phyloP scores from a whole-genome alignment of 78 protist species.

The Corallochytrium limacisporum region DNA sequence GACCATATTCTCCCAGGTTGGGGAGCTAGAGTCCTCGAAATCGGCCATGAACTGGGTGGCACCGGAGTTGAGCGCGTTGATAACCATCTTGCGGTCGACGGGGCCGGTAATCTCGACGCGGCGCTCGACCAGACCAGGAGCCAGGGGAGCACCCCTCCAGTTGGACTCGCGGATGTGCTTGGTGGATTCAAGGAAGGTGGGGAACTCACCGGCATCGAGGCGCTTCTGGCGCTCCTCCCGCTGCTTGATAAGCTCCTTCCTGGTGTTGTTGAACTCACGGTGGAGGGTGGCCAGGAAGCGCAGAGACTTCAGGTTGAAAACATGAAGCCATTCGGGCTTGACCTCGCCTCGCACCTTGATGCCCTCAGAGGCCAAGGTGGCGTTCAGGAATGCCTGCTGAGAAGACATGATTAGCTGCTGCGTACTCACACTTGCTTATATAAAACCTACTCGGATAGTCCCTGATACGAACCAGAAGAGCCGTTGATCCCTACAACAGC shows the following conservation, averaged over 20 bases:
- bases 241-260: neutral
- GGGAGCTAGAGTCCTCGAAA: conserved; percentile 49
- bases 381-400: too few relatives aligned
- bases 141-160: conserved; percentile 46
- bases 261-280: neutral
- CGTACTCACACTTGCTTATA: too few relatives aligned
- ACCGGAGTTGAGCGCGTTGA: conserved; percentile 63
- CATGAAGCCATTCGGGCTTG: neutral
- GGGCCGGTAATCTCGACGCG: conserved; percentile 72
- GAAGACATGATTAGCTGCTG: too few relatives aligned
- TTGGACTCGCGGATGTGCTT: neutral
- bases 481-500: too few relatives aligned
- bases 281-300: neutral
- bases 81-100: conserved; percentile 49
- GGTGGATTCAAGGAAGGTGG: neutral
- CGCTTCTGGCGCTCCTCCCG: neutral
- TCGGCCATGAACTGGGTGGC: conserved; percentile 63
- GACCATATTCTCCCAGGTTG: conserved; percentile 44
- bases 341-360: conserved; percentile 1
- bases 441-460: too few relatives aligned
- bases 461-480: too few relatives aligned
- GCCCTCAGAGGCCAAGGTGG: too few relatives aligned
- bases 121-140: conserved; percentile 47
- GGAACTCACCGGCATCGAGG: conserved; percentile 12
- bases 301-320: neutral